Evolutionary conservation across 2,329 filamentous ascomycete species (phyloP).

Genomic region (Fusarium compactum): DNA sequence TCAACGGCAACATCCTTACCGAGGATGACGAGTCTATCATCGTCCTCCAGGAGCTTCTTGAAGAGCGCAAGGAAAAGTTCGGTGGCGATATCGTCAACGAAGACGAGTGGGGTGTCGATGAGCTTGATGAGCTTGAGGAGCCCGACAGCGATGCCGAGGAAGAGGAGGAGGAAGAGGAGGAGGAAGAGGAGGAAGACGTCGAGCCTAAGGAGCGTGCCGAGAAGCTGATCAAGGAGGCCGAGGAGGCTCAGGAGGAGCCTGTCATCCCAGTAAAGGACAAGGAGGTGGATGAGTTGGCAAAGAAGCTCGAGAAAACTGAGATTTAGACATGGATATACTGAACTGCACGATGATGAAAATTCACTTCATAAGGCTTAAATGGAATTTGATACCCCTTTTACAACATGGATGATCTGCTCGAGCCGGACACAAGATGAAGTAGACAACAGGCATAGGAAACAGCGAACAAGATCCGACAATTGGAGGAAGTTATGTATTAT

Average conservation of each 20-base stretch:
- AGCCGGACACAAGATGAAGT: not conserved
- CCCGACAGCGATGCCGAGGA: slow-evolving; percentile 76
- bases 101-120: slow-evolving; percentile 86
- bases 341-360: slow-evolving; percentile 46
- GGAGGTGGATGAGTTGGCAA: slow-evolving; percentile 84
- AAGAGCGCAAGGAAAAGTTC: slow-evolving; percentile 80
- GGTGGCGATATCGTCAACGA: slow-evolving; percentile 77
- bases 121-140: slow-evolving; percentile 86
- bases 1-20: slow-evolving; percentile 95
- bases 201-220: slow-evolving; percentile 74
- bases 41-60: slow-evolving; percentile 76
- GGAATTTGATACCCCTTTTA: slow-evolving; percentile 50
- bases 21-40: slow-evolving; percentile 84
- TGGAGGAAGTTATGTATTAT: not conserved
- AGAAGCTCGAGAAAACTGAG: slow-evolving; percentile 77
- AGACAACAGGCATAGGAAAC: not conserved
- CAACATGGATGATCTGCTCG: slow-evolving; percentile 7
- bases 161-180: slow-evolving; percentile 75
- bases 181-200: slow-evolving; percentile 57
- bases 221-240: slow-evolving; percentile 75
- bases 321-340: slow-evolving; percentile 56
- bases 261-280: slow-evolving; percentile 77
- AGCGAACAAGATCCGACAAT: not conserved
- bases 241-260: slow-evolving; percentile 79
- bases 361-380: slow-evolving; percentile 43